Base-by-base conservation (phyloP, 2,329 filamentous ascomycete genomes). In the Zymoseptoria ardabiliae region DNA sequence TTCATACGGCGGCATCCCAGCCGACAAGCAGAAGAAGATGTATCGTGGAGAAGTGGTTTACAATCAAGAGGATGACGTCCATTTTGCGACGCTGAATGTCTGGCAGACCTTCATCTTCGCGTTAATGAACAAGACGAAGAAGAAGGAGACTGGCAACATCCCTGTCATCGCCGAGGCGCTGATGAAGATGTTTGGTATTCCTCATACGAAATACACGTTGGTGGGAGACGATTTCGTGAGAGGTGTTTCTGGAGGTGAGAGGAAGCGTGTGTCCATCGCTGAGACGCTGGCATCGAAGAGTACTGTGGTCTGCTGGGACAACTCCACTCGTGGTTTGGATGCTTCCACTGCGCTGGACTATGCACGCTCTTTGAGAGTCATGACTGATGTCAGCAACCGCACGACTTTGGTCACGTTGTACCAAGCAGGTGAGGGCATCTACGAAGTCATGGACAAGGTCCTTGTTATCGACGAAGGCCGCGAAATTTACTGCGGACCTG, bases 341-440 rank as follows among this genome's bases (percentile, higher is more conserved):
- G 86, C 88, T 1, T 89, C 85, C 1, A 92, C 89, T 0, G 90
- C 89, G 4, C 78, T 92, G 4, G 89, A 92, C 68, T 93, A 90
- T 66, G 87, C 86, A 9, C 86, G 85, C 69, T 89, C 87, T 0
- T 79, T 95, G 1, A 85, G 90, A 2, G 86, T 91, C 60, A 89
- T 91, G 84, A 92, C 90, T 3, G 87, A 91, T 62, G 83, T 91
- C 61, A 86, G 82, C 68, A 84, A 89, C 65, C 82, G 86, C 7
- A 89, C 86, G 0, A 88, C 85, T 0, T 78, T 88, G 17, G 86
- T 88, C 1, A 89, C 87, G 0, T 77, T 90, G 0, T 45, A 90
- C 71, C 86, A 89, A 71, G 86, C 86, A 1, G 84, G 85, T 57
- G 85, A 89, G 69, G 82, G 82, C 21, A 87, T 89, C 61, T 89